A percentile compares a stretch with the other conserved stretches of the same genome.
These are phyloP conservation scores for Trichoderma breve DNA, from an alignment of 2,329 filamentous ascomycete species.

Conservation along the genomic window DNA sequence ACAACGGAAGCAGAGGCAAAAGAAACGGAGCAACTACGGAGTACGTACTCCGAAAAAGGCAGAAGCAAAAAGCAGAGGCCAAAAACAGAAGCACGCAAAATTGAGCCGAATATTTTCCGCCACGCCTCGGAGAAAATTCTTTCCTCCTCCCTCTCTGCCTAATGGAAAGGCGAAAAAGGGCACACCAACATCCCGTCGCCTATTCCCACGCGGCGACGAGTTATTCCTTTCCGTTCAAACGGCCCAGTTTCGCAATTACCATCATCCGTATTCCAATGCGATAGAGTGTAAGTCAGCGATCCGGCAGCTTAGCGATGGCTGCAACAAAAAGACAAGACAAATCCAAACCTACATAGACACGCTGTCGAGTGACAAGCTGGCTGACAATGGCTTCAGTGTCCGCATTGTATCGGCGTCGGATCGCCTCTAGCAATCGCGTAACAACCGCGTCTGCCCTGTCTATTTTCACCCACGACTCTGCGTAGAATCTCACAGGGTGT, in stretches of 20 bases:
- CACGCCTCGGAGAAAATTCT: constrained; percentile 35
- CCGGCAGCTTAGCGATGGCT: constrained; percentile 10
- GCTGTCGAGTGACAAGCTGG: constrained; percentile 23
- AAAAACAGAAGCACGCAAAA: background rate
- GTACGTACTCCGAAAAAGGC: background rate
- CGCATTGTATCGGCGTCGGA: constrained; percentile 6
- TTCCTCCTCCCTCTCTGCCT: constrained; percentile 28
- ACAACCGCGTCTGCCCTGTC: constrained; percentile 4
- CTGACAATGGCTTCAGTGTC: constrained; percentile 25
- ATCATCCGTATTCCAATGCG: constrained; percentile 37
- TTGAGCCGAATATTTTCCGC: constrained; percentile 23
- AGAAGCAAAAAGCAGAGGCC: background rate
- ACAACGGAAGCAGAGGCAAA: background rate
- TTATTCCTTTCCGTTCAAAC: constrained; percentile 49
- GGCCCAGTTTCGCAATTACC: constrained; percentile 44
- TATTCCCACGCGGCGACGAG: constrained; percentile 36
- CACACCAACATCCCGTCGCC: constrained; percentile 30
- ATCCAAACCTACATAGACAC: background rate
- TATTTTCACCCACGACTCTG: background rate
- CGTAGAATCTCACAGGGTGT: background rate
- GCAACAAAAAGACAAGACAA: background rate
- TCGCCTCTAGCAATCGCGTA: constrained; percentile 20
- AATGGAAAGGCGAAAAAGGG: constrained; percentile 29
- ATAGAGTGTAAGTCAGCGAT: constrained; percentile 35
- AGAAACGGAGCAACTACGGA: background rate